Base-by-base conservation (phyloP, 257 asterid species). In the Ligustrum vulgare region DNA sequence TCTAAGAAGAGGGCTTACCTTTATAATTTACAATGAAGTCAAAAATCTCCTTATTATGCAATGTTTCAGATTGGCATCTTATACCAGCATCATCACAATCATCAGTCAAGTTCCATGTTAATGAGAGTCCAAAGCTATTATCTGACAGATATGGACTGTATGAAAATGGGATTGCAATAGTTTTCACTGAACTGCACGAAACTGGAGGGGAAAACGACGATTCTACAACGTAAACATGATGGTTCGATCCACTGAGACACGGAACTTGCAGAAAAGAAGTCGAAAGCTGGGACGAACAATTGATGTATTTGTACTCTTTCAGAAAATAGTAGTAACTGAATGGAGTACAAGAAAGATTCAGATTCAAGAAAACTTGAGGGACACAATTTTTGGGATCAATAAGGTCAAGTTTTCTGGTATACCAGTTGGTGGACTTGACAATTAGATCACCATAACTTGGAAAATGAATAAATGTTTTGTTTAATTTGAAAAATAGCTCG, bases 121-220 rank as follows among this genome's bases (percentile, higher is more conserved):
- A 71, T 20, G 67, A 69, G 2, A 86, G 87, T 7, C 91, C 91
- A 80, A 87, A 87, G 62, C 81, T 84, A 65, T 78, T 73, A 37
- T 79, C 92, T 15, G 89, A 82, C 32, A 88, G 15, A 60, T 86
- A 88, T 4, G 81, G 84, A 76, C 84, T 86, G 60, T 88, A 88
- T 0, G 86, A 68, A 73, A 86, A 88, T 3, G 90, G 92, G 8
- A 88, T 84, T 4, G 71, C 77, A 1, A 86, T 81, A 12, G 80
- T 80, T 65, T 73, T 82, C 36, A 86, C 45, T 18, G 18, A 18
- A 5, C 11, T 20, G 63, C 92, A 88, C 58, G 58, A 84, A 67
- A 1, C 60, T 18, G 87, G 89, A 28, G 80, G 34, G 28, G 34
- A 6, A 34, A 67, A 75, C 56, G 79, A 73, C 8, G 86, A 56